A percentile compares a stretch with the other conserved stretches of the same genome.
These are phyloP conservation scores for Mycena leptocephala DNA, from an alignment of 768 basidiomycete genomes.

Conservation along the genomic window DNA sequence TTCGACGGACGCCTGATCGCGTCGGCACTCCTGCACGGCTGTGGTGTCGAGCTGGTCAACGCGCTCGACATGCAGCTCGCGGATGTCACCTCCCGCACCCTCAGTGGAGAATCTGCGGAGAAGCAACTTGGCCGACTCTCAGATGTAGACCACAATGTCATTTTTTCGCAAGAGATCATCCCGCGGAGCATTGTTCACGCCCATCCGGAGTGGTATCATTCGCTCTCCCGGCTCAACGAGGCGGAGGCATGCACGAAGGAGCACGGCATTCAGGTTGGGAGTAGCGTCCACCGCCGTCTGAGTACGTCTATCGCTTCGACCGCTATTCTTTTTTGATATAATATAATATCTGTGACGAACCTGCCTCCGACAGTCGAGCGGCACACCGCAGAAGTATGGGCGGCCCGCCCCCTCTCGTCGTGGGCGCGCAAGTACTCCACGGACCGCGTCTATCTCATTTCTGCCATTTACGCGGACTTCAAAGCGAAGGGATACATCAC, in stretches of 20 bases:
- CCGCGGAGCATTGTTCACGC: too few relatives aligned
- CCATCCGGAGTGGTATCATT: too few relatives aligned
- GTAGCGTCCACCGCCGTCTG: slow-evolving; percentile 1
- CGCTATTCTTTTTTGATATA: neutral
- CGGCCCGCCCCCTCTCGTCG: neutral
- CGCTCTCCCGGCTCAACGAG: too few relatives aligned
- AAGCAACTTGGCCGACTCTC: slow-evolving; percentile 2
- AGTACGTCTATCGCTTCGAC: slow-evolving; percentile 7
- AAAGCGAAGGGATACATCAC: slow-evolving; percentile 9
- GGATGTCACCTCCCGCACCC: slow-evolving; percentile 9
- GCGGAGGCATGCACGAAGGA: too few relatives aligned
- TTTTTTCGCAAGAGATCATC: neutral
- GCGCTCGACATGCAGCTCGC: too few relatives aligned
- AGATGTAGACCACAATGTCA: neutral
- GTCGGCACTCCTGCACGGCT: too few relatives aligned
- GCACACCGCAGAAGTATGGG: slow-evolving; percentile 12
- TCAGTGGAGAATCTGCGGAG: neutral
- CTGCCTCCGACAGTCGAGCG: slow-evolving; percentile 2
- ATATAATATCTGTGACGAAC: slow-evolving; percentile 1
- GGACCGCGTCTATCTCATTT: too few relatives aligned
- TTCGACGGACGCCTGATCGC: too few relatives aligned
- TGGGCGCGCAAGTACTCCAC: too few relatives aligned
- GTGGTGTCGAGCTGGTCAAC: too few relatives aligned
- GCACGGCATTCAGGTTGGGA: neutral
- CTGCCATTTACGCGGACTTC: slow-evolving; percentile 11